phyloP scores from a whole-genome alignment of 441 rosid species.

The Corymbia citriodora region DNA sequence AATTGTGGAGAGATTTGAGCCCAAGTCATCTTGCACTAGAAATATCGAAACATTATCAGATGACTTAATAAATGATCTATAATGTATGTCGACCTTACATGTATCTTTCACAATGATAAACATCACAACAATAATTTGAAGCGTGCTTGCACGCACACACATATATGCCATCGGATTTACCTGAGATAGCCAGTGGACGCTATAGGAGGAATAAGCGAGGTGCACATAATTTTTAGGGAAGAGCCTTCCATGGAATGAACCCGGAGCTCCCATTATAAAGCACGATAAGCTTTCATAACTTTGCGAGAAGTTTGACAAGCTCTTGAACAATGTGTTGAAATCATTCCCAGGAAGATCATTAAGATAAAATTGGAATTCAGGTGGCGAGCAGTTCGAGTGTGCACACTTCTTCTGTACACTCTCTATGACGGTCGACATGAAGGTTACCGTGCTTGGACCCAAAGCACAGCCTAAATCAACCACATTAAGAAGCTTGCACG shows the following conservation, averaged over 20 bases:
- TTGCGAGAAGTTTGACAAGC: neutral
- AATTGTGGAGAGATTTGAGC: neutral
- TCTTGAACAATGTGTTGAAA: conserved; percentile 17
- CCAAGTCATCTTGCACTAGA: neutral
- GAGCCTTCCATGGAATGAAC: conserved; percentile 18
- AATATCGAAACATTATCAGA: neutral
- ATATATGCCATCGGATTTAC: neutral
- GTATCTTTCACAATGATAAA: neutral
- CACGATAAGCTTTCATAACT: neutral
- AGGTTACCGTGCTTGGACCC: neutral
- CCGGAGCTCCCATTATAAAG: conserved; percentile 12
- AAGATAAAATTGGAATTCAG: conserved; percentile 10
- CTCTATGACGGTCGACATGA: conserved; percentile 2
- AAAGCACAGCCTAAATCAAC: conserved; percentile 15
- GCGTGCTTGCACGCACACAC: neutral
- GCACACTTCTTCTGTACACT: neutral
- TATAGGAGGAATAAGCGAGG: conserved; percentile 8
- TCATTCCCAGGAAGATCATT: conserved; percentile 19
- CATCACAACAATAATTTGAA: neutral
- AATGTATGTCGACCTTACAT: neutral
- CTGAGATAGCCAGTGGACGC: conserved; percentile 22
- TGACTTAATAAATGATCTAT: neutral
- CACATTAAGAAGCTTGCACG: neutral
- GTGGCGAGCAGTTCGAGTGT: neutral
- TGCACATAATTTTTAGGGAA: conserved; percentile 9